phyloP scores from a whole-genome alignment of 108 stramenopile species.

The Schizochytrium sp. region DNA sequence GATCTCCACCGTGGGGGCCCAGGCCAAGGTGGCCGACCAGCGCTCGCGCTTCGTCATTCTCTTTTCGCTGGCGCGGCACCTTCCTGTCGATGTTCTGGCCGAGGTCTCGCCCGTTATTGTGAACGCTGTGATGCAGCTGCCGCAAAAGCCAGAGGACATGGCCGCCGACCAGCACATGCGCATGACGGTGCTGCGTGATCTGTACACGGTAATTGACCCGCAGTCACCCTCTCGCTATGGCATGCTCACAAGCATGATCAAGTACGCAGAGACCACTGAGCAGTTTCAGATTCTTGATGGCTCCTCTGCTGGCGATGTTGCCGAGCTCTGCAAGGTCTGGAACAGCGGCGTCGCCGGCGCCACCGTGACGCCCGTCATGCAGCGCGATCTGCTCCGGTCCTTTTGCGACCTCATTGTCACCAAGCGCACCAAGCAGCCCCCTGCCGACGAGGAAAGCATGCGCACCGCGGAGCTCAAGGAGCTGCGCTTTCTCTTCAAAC shows the following conservation, averaged over 20 bases:
- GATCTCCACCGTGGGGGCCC: neutral
- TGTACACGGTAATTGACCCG: neutral
- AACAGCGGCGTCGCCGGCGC: neutral
- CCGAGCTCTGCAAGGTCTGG: slow-evolving; percentile 17
- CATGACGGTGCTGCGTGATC: slow-evolving; percentile 1
- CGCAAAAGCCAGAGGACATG: neutral
- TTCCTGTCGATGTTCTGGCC: neutral
- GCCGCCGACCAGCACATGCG: neutral
- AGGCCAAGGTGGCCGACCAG: neutral
- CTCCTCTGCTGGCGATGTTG: neutral
- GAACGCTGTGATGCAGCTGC: neutral
- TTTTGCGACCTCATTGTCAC: neutral
- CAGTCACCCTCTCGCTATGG: neutral
- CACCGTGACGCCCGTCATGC: neutral
- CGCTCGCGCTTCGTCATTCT: neutral
- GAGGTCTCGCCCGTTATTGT: neutral
- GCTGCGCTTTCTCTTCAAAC: neutral
- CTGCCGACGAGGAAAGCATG: neutral
- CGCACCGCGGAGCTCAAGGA: slow-evolving; percentile 9
- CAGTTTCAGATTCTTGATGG: neutral
- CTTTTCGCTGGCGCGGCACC: neutral
- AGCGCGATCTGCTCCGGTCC: neutral
- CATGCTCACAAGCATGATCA: neutral
- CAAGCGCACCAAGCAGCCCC: neutral
- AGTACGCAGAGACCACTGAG: neutral